Evolutionary conservation across 1,284 basidiomycete genomes (phyloP), one percentile per base, ranked within the genome.

Genomic region (Ganoderma meredithae): DNA sequence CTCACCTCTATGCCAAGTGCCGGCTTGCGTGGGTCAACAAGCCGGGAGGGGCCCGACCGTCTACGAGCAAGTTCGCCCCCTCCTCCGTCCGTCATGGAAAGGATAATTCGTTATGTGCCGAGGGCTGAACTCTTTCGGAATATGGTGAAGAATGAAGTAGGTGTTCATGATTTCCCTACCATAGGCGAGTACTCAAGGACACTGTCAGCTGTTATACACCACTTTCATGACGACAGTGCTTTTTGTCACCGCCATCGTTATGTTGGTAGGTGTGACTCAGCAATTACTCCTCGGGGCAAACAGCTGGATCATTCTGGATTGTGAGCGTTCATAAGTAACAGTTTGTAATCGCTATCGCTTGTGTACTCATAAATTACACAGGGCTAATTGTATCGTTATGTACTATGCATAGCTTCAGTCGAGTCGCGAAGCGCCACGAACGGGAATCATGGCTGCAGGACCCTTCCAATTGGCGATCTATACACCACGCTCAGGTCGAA

Each of bases 391-490:
- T 90, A 33, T 90, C 89, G 0, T 59, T 86, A 17, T 80, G 90
- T 59, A 84, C 86, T 7, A 83, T 90, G 67, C 87, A 90, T 70
- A 90, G 87, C 75, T 90, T 89, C 74, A 82, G 85, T 53, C 83
- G 88, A 39, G 89, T 90, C 12, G 83, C 90, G 25, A 82, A 81
- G 22, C 84, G 89, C n/a, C 87, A 90, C 72, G 90, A 91, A 76
- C 79, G 83, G 53, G 89, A 91, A 67, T 83, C 84, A 0, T 76
- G 89, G 39, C 75, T 90, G 17, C 85, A 85, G 66, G 82, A 86
- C 68, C 84, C 86, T 3, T 78, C 80, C 6, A 79, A 82, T 17
- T 87, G 84, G 79, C 78, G 82, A 64, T 76, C 78, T 9, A 69
- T 76, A 33, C 76, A 75, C 49, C 75, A 72, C 43, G 74, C 77